Percentiles rank a stretch among this genome's conserved stretches.
Evolutionary conservation across 2,329 filamentous ascomycete species (phyloP).

Genomic region (Eutypella sp.): DNA sequence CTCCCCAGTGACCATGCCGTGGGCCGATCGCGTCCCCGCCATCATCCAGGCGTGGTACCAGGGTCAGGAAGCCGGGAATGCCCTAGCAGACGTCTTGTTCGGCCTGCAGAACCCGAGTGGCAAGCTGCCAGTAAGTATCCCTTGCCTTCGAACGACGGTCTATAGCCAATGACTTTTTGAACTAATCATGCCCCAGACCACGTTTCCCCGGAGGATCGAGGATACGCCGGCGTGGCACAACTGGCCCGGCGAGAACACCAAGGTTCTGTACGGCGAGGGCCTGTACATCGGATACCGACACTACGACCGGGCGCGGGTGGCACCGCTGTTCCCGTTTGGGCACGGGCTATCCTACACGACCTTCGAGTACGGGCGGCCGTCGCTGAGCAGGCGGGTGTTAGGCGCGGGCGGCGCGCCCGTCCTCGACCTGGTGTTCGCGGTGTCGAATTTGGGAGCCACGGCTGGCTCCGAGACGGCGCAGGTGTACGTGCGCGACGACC

Average conservation of each 20-base stretch:
- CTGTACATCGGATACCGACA: conserved; percentile 69
- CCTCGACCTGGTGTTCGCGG: conserved; percentile 37
- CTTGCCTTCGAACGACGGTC: background rate
- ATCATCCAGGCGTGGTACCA: conserved; percentile 70
- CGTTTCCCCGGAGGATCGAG: conserved; percentile 59
- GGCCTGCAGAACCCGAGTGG: conserved; percentile 61
- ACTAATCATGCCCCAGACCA: conserved; percentile 44
- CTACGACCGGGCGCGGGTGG: conserved; percentile 58
- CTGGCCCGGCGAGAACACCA: conserved; percentile 66
- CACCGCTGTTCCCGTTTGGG: conserved; percentile 66
- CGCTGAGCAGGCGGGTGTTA: conserved; percentile 39
- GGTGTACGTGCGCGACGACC: conserved; percentile 60
- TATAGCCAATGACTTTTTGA: conserved; percentile 1
- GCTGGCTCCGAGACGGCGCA: conserved; percentile 62
- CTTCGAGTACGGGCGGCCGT: conserved; percentile 58
- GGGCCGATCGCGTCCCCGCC: conserved; percentile 58
- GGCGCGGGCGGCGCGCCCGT: conserved; percentile 32
- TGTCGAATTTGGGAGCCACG: conserved; percentile 51
- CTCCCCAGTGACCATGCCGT: conserved; percentile 66
- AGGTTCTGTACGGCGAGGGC: conserved; percentile 67
- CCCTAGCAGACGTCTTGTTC: conserved; percentile 61
- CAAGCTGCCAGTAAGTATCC: conserved; percentile 53
- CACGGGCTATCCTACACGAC: conserved; percentile 70
- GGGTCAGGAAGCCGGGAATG: conserved; percentile 65
- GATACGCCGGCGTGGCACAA: conserved; percentile 68